These are phyloP conservation scores for Peniophora sp. DNA, from an alignment of 1,284 basidiomycete genomes.

Conservation along the genomic window DNA sequence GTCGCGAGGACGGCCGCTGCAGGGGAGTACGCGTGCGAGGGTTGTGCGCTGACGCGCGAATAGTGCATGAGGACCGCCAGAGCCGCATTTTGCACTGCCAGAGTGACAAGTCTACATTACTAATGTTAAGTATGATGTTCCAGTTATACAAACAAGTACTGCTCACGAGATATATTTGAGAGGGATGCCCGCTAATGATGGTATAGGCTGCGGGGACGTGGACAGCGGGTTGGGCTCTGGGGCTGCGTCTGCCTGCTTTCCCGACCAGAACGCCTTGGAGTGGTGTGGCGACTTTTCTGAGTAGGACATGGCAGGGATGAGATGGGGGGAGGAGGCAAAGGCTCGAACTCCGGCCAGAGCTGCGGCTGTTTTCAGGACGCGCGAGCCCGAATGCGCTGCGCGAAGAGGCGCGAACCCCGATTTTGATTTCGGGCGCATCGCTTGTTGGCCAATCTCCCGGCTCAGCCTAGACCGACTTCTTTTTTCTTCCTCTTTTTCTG, in stretches of 20 bases:
- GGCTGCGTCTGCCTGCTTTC: constrained; percentile 15
- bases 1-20: constrained; percentile 89
- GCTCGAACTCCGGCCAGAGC: not conserved
- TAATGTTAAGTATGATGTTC: constrained; percentile 2
- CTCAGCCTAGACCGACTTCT: no score
- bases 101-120: constrained; percentile 70
- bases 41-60: constrained; percentile 77
- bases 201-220: constrained; percentile 30
- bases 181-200: constrained; percentile 60
- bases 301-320: not conserved
- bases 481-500: no score
- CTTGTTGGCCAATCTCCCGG: no score
- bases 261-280: constrained; percentile 5
- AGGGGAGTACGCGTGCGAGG: constrained; percentile 77
- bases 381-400: no score
- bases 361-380: no score
- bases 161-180: constrained; percentile 79
- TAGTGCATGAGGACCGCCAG: constrained; percentile 93
- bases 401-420: no score
- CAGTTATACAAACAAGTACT: constrained; percentile 1
- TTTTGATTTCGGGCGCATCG: no score
- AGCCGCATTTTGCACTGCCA: constrained; percentile 89
- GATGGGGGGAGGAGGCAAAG: not conserved
- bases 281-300: constrained; percentile 2
- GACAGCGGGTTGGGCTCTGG: constrained; percentile 27